Percentiles rank a stretch among this genome's conserved stretches.
Evolutionary conservation across 768 basidiomycete genomes (phyloP).

Genomic region (Tricholoma sp.): DNA sequence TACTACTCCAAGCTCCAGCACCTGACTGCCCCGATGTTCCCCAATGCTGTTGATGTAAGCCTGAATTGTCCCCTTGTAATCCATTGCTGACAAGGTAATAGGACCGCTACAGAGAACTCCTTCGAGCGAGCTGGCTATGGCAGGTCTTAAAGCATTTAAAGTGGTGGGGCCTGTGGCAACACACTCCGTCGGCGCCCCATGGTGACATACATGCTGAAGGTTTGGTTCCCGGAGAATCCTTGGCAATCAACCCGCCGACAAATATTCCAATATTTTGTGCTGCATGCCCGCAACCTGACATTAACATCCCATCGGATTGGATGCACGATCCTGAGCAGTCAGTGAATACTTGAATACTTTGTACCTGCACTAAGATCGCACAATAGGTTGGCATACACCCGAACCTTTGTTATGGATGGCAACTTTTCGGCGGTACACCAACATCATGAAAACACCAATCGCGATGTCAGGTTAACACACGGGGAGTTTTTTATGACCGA

Average conservation of each 20-base stretch:
- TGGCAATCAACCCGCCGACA: neutral
- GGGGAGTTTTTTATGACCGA: neutral
- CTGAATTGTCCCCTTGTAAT: neutral
- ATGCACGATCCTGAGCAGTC: neutral
- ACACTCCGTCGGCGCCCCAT: no score
- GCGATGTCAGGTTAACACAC: neutral
- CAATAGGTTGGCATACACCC: neutral
- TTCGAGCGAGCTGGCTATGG: slow-evolving; percentile 10
- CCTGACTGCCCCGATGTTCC: neutral
- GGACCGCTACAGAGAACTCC: slow-evolving; percentile 11
- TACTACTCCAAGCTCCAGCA: slow-evolving; percentile 10
- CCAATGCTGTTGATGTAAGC: neutral
- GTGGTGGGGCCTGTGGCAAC: neutral
- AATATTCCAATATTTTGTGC: slow-evolving; percentile 16
- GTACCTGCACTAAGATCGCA: neutral
- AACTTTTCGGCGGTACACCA: slow-evolving; percentile 17
- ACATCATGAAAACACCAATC: neutral
- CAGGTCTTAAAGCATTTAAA: slow-evolving; percentile 11
- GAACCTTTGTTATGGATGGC: slow-evolving; percentile 9
- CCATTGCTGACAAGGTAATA: neutral
- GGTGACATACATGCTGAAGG: no score
- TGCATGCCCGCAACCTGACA: slow-evolving; percentile 20
- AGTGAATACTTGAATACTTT: neutral
- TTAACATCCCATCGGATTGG: slow-evolving; percentile 22
- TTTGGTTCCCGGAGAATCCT: slow-evolving; percentile 2